Percentiles rank a stretch among this genome's conserved stretches.
Evolutionary conservation across 805 yeast species (phyloP).

Genomic region (Clavispora vitiphila): DNA sequence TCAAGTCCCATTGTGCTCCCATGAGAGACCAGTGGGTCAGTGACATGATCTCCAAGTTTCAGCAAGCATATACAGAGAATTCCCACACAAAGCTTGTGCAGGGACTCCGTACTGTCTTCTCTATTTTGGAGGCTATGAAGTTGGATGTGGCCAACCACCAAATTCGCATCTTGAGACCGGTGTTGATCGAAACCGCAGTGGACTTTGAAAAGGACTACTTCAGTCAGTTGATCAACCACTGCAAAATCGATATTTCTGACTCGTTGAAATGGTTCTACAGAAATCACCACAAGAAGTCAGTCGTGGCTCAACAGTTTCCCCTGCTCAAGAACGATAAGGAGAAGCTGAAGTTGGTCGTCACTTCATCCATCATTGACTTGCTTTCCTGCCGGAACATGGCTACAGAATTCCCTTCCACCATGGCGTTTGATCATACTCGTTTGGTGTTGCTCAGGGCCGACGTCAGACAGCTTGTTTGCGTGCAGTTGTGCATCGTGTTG

Average conservation of each 20-base stretch:
- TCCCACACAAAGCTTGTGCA: constrained; percentile 55
- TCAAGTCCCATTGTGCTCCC: constrained; percentile 91
- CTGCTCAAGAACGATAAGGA: constrained; percentile 10
- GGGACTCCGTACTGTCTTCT: constrained; percentile 73
- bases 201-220: constrained; percentile 87
- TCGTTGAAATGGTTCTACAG: constrained; percentile 63
- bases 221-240: constrained; percentile 44
- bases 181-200: constrained; percentile 77
- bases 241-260: constrained; percentile 55
- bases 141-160: constrained; percentile 94
- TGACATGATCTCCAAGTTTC: constrained; percentile 64
- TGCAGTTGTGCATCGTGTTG: constrained; percentile 65
- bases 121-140: constrained; percentile 89
- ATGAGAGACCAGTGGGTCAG: constrained; percentile 90
- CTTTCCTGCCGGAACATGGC: constrained; percentile 78
- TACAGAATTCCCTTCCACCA: constrained; percentile 74
- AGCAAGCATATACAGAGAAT: constrained; percentile 42
- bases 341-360: constrained; percentile 13
- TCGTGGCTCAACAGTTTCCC: constrained; percentile 1
- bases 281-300: constrained; percentile 22
- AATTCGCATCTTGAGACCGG: constrained; percentile 78
- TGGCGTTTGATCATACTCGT: constrained; percentile 81
- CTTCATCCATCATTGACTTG: constrained; percentile 52
- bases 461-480: constrained; percentile 77
- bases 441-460: constrained; percentile 76